phyloP scores from a whole-genome alignment of 2,329 filamentous ascomycete species.

The Colletotrichum camelliae region DNA sequence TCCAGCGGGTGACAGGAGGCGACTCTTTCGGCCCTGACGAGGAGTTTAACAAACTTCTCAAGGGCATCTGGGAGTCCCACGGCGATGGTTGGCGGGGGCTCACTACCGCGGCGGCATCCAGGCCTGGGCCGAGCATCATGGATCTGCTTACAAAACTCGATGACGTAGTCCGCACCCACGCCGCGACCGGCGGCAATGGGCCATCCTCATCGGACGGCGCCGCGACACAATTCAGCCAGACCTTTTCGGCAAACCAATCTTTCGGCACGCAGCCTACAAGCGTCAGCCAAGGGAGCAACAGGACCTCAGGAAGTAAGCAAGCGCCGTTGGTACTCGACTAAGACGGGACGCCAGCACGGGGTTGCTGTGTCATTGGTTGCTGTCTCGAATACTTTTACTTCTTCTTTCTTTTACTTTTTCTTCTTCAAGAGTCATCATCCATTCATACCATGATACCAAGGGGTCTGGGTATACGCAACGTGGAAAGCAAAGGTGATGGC shows the following conservation, averaged over 20 bases:
- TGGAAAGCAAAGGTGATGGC: not conserved
- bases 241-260: conserved; percentile 14
- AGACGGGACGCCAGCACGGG: not conserved
- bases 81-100: conserved; percentile 56
- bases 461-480: not conserved
- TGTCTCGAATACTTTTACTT: not conserved
- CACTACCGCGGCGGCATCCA: conserved; percentile 50
- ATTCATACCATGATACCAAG: not conserved
- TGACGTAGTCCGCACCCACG: conserved; percentile 46
- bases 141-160: conserved; percentile 55
- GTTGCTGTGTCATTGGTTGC: not conserved
- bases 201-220: conserved; percentile 1
- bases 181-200: conserved; percentile 24
- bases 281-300: conserved; percentile 13
- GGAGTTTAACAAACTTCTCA: conserved; percentile 44
- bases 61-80: conserved; percentile 48
- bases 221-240: conserved; percentile 20
- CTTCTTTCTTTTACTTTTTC: not conserved
- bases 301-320: conserved; percentile 13
- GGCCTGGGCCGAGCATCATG: conserved; percentile 43
- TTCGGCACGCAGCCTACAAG: conserved; percentile 20
- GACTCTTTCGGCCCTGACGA: conserved; percentile 30
- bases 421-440: not conserved
- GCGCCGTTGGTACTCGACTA: conserved; percentile 21
- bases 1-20: conserved; percentile 40